phyloP scores from a whole-genome alignment of 2,329 filamentous ascomycete genomes.

The Penicillium rolfsii region DNA sequence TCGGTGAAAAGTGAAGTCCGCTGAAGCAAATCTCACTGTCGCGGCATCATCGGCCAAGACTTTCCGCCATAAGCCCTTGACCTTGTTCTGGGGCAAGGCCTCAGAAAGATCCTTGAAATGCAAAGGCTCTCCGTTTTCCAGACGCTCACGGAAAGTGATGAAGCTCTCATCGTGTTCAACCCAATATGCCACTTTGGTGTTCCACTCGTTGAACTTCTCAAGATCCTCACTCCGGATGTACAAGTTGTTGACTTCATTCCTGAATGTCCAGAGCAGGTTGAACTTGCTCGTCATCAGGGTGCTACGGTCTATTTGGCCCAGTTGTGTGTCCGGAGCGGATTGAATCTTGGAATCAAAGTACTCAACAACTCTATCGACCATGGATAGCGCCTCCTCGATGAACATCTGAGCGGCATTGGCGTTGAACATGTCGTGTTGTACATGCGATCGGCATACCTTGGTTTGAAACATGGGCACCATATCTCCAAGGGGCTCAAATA shows the following conservation, averaged over 20 bases:
- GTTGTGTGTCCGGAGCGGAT: constrained; percentile 8
- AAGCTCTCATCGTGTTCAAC: constrained; percentile 18
- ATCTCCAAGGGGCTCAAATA: constrained; percentile 18
- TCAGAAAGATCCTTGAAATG: background rate
- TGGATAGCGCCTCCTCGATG: constrained; percentile 20
- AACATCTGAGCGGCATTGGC: constrained; percentile 13
- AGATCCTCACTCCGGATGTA: constrained; percentile 17
- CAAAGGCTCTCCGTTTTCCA: constrained; percentile 1
- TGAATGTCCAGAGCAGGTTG: constrained; percentile 18
- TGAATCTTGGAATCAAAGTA: constrained; percentile 15
- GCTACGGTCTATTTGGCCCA: constrained; percentile 16
- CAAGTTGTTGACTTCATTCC: constrained; percentile 4
- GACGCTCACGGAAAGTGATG: background rate
- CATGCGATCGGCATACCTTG: constrained; percentile 17
- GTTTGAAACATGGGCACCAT: constrained; percentile 25
- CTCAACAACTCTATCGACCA: constrained; percentile 21
- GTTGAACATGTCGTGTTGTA: constrained; percentile 27
- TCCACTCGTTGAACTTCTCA: constrained; percentile 16
- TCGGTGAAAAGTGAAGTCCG: constrained; percentile 6
- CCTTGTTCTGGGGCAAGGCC: background rate
- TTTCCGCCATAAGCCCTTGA: constrained; percentile 19
- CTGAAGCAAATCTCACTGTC: constrained; percentile 9
- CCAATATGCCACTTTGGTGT: constrained; percentile 10
- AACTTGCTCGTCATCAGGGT: constrained; percentile 21
- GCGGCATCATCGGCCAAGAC: constrained; percentile 15